Percentiles rank a stretch among this genome's conserved stretches.
phyloP scores from a whole-genome alignment of 1,284 basidiomycete species.

The Tilletiopsis washingtonensis region DNA sequence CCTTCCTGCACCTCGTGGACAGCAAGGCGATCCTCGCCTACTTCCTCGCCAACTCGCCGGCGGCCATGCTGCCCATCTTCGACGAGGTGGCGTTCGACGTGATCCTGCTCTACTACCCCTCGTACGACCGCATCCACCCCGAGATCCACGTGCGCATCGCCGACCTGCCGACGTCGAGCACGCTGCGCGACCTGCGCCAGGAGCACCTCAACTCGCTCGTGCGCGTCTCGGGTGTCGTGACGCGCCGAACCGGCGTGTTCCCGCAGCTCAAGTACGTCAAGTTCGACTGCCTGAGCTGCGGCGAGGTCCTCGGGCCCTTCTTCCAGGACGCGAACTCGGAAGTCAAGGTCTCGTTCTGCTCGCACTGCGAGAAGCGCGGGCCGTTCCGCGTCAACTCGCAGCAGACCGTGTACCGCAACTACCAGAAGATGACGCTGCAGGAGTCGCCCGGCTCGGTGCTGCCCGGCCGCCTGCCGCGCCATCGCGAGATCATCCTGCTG shows the following conservation, averaged over 20 bases:
- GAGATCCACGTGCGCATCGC: conserved; percentile 97
- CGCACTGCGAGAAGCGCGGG: conserved; percentile 84
- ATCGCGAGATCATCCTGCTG: conserved; percentile 89
- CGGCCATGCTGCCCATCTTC: conserved; percentile 85
- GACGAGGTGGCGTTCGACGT: conserved; percentile 90
- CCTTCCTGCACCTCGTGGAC: conserved; percentile 80
- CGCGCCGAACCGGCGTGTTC: conserved; percentile 88
- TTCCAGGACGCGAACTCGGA: conserved; percentile 94
- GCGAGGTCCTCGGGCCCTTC: conserved; percentile 86
- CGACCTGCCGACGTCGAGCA: conserved; percentile 79
- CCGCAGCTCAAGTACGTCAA: conserved; percentile 99
- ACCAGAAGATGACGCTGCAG: conserved; percentile 97
- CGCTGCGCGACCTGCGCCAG: conserved; percentile 86
- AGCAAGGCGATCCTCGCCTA: conserved; percentile 93
- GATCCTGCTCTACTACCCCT: conserved; percentile 89
- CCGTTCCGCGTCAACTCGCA: conserved; percentile 96
- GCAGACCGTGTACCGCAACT: conserved; percentile 98
- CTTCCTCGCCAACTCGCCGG: conserved; percentile 89
- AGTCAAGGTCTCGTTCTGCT: conserved; percentile 76
- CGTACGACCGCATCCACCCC: conserved; percentile 91
- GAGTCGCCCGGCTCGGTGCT: conserved; percentile 98
- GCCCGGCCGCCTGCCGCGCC: conserved; percentile 87
- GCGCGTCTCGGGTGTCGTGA: conserved; percentile 93
- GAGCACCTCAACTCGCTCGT: conserved; percentile 90
- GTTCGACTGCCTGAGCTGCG: conserved; percentile 81